Evolutionary conservation across 2,329 filamentous ascomycete species (phyloP), one percentile per base, ranked within the genome.

Genomic region (Colletotrichum sp.): DNA sequence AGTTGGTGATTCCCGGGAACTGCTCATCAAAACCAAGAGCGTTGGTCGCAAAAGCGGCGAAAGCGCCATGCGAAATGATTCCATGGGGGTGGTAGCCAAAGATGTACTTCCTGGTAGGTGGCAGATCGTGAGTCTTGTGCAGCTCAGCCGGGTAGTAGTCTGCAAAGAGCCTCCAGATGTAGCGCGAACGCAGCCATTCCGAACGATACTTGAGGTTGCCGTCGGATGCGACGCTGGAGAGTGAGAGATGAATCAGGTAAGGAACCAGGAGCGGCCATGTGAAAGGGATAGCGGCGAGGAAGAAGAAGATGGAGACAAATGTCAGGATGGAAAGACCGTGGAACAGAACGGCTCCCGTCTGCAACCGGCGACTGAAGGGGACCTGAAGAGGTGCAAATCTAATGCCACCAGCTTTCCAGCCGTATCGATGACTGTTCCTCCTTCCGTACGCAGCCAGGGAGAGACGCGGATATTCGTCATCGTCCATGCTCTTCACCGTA

Each of bases 51-150:
- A 99, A 99, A 7, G 96, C 95, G 7, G 93, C 95, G 86, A 96
- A 98, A 1, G 96, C 96, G n/a, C 96, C 97, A 80, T 98, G 95
- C 7, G 95, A 97, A 81, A 99, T 98, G 84, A 99, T 99, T 28
- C 97, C 96, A 82, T 99, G 97, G 0, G 97, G 97, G 81, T 99
- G 97, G 84, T 99, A 99, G 60, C 96, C 96, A 81, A 99, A 96
- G 78, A 99, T 96, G 86, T 99, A 99, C 85, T 98, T 98, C 77
- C 96, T 90, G 2, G 94, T 95, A 0, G 95, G 91, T 26, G 94
- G 91, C 8, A 99, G 91, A 72, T 93, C 90, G 78, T 94, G 91
- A 6, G 95, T 97, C 78, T 97, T 95, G 86, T 99, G 96, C 52
- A 99, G 90, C 72, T 91, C 91, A 64, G 96, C 95, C 6, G 97